phyloP scores from a whole-genome alignment of 495 filamentous ascomycete genomes.

The Penicillium odoratum region DNA sequence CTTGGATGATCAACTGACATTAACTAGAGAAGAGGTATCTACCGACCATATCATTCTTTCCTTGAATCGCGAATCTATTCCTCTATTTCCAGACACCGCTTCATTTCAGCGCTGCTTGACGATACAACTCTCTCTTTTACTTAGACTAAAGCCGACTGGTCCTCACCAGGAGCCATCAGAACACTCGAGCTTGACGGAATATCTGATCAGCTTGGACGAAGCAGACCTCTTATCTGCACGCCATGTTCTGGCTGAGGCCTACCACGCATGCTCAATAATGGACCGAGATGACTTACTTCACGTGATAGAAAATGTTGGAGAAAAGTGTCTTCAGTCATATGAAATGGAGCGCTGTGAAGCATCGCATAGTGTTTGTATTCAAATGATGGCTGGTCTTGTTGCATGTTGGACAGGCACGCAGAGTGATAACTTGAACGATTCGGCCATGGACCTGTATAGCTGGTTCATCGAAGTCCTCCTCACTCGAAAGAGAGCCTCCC shows the following conservation, averaged over 20 bases:
- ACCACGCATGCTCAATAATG: slow-evolving; percentile 32
- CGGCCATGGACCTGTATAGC: slow-evolving; percentile 72
- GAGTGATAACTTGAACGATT: slow-evolving; percentile 55
- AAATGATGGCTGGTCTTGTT: slow-evolving; percentile 65
- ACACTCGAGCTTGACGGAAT: slow-evolving; percentile 51
- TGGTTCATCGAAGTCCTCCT: slow-evolving; percentile 71
- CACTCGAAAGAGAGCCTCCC: slow-evolving; percentile 62
- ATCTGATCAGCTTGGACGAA: slow-evolving; percentile 56
- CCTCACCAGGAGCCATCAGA: slow-evolving; percentile 26
- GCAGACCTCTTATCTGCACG: slow-evolving; percentile 60
- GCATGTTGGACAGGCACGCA: slow-evolving; percentile 60
- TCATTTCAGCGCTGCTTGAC: slow-evolving; percentile 42
- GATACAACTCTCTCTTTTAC: slow-evolving; percentile 36
- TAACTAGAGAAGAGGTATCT: slow-evolving; percentile 46
- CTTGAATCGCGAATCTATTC: slow-evolving; percentile 31
- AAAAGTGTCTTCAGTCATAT: slow-evolving; percentile 61
- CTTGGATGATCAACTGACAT: slow-evolving; percentile 69
- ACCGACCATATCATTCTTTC: slow-evolving; percentile 26
- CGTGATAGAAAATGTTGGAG: slow-evolving; percentile 55
- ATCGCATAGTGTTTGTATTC: slow-evolving; percentile 65
- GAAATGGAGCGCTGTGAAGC: slow-evolving; percentile 76
- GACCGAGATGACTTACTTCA: slow-evolving; percentile 36
- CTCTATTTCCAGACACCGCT: slow-evolving; percentile 28
- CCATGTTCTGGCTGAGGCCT: slow-evolving; percentile 49
- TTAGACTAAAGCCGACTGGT: slow-evolving; percentile 26